These are phyloP conservation scores for Boletus tomentosulus DNA, from an alignment of 768 basidiomycete genomes.

Conservation along the genomic window DNA sequence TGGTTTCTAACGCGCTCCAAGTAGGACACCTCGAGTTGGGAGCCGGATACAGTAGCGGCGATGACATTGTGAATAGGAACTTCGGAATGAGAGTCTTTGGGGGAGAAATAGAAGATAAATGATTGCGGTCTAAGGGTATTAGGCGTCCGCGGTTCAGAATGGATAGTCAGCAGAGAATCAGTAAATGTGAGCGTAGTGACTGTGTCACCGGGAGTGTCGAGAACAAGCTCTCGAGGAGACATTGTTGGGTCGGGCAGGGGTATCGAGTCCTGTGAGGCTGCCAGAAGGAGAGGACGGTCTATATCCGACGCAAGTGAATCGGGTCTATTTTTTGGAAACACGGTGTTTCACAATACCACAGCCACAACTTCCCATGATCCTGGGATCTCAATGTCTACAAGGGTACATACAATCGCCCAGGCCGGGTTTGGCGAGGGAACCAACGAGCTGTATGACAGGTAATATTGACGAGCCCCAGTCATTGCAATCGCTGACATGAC, in stretches of 20 bases:
- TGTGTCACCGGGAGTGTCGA: conserved; percentile 12
- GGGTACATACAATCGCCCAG: conserved; percentile 64
- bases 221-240: conserved; percentile 18
- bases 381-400: conserved; percentile 6
- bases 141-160: conserved; percentile 10
- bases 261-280: background rate
- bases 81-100: conserved; percentile 14
- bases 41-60: conserved; percentile 39
- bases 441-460: conserved; percentile 80
- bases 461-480: too few relatives aligned
- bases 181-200: conserved; percentile 25
- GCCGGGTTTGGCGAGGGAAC: conserved; percentile 65
- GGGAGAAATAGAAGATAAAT: conserved; percentile 8
- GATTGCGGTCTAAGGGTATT: conserved; percentile 3
- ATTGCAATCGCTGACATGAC: background rate
- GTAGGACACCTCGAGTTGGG: conserved; percentile 46
- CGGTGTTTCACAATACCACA: too few relatives aligned
- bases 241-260: conserved; percentile 5
- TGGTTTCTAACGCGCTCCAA: conserved; percentile 43
- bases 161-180: conserved; percentile 26
- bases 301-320: background rate
- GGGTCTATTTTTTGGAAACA: background rate
- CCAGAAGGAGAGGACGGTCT: background rate
- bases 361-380: too few relatives aligned
- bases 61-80: conserved; percentile 52